Evolutionary conservation across 768 basidiomycete species (phyloP), one percentile per base, ranked within the genome.

Genomic region (Butyriboletus loyo): DNA sequence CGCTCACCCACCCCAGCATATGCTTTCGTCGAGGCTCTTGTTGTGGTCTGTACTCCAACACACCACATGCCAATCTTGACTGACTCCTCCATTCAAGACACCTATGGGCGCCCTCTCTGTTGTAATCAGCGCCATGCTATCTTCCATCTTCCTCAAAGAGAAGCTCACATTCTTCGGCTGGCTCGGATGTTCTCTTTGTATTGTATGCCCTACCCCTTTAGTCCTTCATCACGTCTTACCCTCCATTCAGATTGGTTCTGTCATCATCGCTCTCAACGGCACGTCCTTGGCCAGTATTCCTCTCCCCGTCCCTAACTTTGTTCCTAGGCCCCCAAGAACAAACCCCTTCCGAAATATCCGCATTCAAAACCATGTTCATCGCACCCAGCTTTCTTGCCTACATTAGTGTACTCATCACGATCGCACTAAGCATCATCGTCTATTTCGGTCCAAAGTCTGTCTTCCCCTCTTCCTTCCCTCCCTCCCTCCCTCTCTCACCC

Each of bases 31-130:
- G 87, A 92, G 67, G 92, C 92, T 27, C 87, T 98, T 61, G 84
- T 98, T 54, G 97, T 98, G 54, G 88, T 91, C 68, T 56, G 85
- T 77, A 40, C 44, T 44, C 50, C n/a, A 6, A 39, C 41, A 34
- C 30, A 2, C 47, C 7, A 13, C 7, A 38, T 47, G 42, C 32
- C 22, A 52, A 46, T 32, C 42, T 25, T 24, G 36, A 21, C 54
- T 56, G 30, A 63, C 49, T 4, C 37, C 7, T 15, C 10, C 38
- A 17, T 38, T 9, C 40, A 50, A 89, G 85, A 98, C 96, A 35
- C 97, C 96, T 3, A 82, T 99, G 61, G 96, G 96, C 37, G 94
- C 96, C 8, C 81, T 99, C 49, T 94, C 93, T 19, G 97, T 99
- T 60, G 97, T 99, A 58, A 78, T 98, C 57, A 96, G 87, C 68